phyloP scores from a whole-genome alignment of 495 filamentous ascomycete species.

The Aspergillus leporis region DNA sequence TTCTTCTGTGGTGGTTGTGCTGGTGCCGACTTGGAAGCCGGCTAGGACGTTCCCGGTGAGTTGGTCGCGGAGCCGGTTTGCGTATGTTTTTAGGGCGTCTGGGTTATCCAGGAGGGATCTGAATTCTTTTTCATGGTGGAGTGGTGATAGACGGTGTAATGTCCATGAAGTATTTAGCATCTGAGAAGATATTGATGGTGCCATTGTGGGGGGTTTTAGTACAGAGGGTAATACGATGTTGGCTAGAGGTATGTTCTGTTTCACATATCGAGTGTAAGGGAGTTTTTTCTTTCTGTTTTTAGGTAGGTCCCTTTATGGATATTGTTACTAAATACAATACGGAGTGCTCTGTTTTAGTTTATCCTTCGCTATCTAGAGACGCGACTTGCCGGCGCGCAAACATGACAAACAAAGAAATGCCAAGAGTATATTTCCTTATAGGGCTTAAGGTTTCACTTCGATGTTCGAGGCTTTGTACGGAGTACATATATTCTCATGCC shows the following conservation, averaged over 20 bases:
- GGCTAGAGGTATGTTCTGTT: background rate
- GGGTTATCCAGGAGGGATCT: constrained; percentile 37
- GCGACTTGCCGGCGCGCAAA: background rate
- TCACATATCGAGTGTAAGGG: background rate
- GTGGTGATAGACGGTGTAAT: constrained; percentile 55
- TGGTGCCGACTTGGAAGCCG: constrained; percentile 34
- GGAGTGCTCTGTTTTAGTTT: background rate
- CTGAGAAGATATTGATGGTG: constrained; percentile 24
- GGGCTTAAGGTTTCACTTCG: background rate
- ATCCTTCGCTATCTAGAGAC: background rate
- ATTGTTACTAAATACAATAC: background rate
- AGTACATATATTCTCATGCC: background rate
- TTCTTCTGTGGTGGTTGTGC: constrained; percentile 31
- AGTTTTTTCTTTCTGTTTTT: too few species aligned
- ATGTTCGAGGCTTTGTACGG: background rate
- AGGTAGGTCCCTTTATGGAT: background rate
- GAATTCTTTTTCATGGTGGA: constrained; percentile 48
- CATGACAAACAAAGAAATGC: constrained; percentile 4
- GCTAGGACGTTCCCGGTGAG: constrained; percentile 52
- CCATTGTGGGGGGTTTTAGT: constrained; percentile 22
- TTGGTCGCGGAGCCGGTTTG: constrained; percentile 51
- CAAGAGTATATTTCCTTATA: background rate
- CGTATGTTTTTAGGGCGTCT: constrained; percentile 46
- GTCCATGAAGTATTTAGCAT: constrained; percentile 59
- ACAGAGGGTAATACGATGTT: background rate